Evolutionary conservation across 176 grass and related monocot genomes (phyloP), one percentile per base, ranked within the genome.

Genomic region (Metroxylon sagu): DNA sequence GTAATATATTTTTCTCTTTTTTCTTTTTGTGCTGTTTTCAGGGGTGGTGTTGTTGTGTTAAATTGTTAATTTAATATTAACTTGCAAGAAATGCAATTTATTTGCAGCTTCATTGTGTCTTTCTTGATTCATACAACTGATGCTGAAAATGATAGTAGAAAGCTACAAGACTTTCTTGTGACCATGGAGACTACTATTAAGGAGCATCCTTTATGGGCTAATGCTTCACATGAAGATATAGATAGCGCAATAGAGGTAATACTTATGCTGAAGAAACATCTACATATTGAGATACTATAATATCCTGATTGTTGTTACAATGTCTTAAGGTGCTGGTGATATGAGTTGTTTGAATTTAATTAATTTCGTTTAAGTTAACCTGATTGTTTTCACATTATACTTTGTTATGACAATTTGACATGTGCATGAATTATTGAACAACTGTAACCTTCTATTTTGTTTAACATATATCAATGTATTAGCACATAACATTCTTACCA

Each of bases 231-330:
- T 59, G 83, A 96, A 75, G 86, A 90, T 31, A 82, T 87, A 60
- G 91, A 96, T 65, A 68, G 82, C 61, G 91, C 91, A 7, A 85
- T 90, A 50, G 86, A 95, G 91, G 91, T 95, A 66, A 54, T 48
- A 12, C 12, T 70, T 49, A 6, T 27, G 14, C 17, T 2, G 2
- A 67, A 18, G 14, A 50, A 26, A 27, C 23, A 19, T 19, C 3
- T 50, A 25, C 10, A 14, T 10, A 43, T 12, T 43, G 8, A 43
- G 35, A 12, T 43, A 43, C 35, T 43, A 7, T 43, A 43, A 43
- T 43, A 43, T 43, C 35, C n/a, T 63, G 26, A 26, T 28, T 68
- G 6, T 2, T 76, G 8, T 61, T 26, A 15, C 3, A 35, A 27
- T 35, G 64, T 28, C 3, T 19, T 19, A 19, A 5, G 3, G 15